Percentiles rank a stretch among this genome's conserved stretches.
Conservation (phyloP, 2,329 filamentous ascomycete species). For the Fusarium nematophilum region DNA sequence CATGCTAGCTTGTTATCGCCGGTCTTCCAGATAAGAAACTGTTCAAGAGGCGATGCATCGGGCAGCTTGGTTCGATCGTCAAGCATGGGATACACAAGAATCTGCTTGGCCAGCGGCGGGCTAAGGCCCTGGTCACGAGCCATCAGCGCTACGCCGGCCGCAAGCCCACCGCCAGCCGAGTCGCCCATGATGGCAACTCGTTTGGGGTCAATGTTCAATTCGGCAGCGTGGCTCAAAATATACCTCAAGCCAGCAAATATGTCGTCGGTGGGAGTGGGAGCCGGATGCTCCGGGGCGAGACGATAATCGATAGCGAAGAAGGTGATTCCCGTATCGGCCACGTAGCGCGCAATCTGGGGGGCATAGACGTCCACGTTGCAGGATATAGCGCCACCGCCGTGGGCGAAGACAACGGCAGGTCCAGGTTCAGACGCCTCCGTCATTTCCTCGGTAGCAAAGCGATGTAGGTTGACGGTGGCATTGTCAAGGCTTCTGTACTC, state of each 20-base stretch:
- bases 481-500: constrained; percentile 30
- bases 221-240: constrained; percentile 35
- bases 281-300: constrained; percentile 54
- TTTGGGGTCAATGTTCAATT: constrained; percentile 34
- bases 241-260: constrained; percentile 47
- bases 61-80: constrained; percentile 43
- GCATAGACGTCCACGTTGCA: constrained; percentile 44
- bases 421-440: background rate
- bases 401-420: constrained; percentile 50
- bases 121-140: constrained; percentile 42
- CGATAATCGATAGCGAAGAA: constrained; percentile 56
- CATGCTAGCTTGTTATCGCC: background rate
- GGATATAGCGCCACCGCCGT: constrained; percentile 55
- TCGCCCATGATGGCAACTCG: constrained; percentile 38
- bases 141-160: constrained; percentile 53
- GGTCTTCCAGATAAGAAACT: background rate
- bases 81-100: constrained; percentile 50
- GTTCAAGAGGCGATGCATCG: background rate
- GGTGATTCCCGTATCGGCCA: constrained; percentile 45
- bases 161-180: constrained; percentile 38
- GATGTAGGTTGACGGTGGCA: constrained; percentile 25
- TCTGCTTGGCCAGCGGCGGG: constrained; percentile 47
- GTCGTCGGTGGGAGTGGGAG: constrained; percentile 52
- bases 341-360: constrained; percentile 40
- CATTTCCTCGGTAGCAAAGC: constrained; percentile 17